Evolutionary conservation across 352 stramenopile genomes (phyloP), one percentile per base, ranked within the genome.

Genomic region (Pythium rhizo-oryzae): DNA sequence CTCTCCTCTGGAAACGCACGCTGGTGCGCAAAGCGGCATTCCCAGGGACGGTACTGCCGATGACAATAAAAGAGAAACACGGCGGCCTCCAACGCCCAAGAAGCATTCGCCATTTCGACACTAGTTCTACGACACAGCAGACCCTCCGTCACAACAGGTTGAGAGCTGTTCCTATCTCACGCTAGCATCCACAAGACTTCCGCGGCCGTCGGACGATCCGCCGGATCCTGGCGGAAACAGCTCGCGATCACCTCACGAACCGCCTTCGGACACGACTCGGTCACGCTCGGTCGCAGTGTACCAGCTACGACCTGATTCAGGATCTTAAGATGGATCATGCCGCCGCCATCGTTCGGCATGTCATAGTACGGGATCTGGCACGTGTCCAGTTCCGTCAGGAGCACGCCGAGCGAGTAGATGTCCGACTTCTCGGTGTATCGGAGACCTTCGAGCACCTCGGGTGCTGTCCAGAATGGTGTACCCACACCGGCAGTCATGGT

Each of bases 301-400:
- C 59, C 59, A 8, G 59, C 47, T 24, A 66, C 43, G 12, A 61
- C 51, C 23, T 35, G 25, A 37, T 61, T 67, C 39, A 61, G 44
- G 51, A 60, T 54, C 50, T 67, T 39, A 18, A 61, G 60, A 25
- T 54, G 51, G 39, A 60, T 30, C 51, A 61, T 61, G 23, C 60
- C 30, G 13, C 61, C 50, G 44, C 44, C 30, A 4, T 43, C 12
- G 24, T 33, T 33, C 24, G 15, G 24, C 7, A 33, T 37, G 56
- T 73, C 67, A 13, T 54, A 35, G 54, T 69, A 74, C 56, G 68
- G 68, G 35, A 71, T 68, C 37, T 49, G 44, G 24, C 66, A 56
- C 57, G 69, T 75, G 51, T 67, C 43, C 8, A 72, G 25, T 55
- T 76, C 70, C 15, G 55, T 65, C 18, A 76, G 43, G 43, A 93